These are phyloP conservation scores for Sporothrix dimorphospora DNA, from an alignment of 2,329 filamentous ascomycete genomes.

Conservation along the genomic window DNA sequence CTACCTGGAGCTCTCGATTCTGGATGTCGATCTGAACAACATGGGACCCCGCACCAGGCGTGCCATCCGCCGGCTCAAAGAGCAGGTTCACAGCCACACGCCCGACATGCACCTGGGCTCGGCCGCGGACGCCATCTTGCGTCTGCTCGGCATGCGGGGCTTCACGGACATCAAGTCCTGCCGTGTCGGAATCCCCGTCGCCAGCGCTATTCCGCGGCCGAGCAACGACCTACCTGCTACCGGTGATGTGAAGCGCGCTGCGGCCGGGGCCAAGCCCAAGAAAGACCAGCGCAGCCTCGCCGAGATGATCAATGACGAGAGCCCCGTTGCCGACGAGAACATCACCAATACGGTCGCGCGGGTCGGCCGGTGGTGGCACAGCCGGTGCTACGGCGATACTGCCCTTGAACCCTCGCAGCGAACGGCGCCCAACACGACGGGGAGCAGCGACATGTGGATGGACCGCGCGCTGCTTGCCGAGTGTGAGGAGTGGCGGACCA, in stretches of 20 bases:
- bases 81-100: slow-evolving; percentile 65
- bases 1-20: slow-evolving; percentile 75
- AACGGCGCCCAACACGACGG: slow-evolving; percentile 39
- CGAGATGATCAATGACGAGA: slow-evolving; percentile 73
- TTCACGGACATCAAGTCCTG: slow-evolving; percentile 76
- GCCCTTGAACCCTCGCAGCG: slow-evolving; percentile 47
- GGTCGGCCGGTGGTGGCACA: slow-evolving; percentile 97
- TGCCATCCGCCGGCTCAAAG: slow-evolving; percentile 71
- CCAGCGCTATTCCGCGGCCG: slow-evolving; percentile 49
- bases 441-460: slow-evolving; percentile 71
- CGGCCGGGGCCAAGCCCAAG: slow-evolving; percentile 37
- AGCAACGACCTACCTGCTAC: slow-evolving; percentile 29
- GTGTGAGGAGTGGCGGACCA: slow-evolving; percentile 84
- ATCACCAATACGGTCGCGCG: slow-evolving; percentile 93
- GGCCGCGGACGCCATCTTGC: slow-evolving; percentile 64
- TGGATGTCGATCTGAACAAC: slow-evolving; percentile 80
- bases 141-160: slow-evolving; percentile 67
- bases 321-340: slow-evolving; percentile 73
- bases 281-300: slow-evolving; percentile 62
- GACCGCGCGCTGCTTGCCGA: slow-evolving; percentile 76
- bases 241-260: background rate
- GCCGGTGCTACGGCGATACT: slow-evolving; percentile 81
- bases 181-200: slow-evolving; percentile 76
- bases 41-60: slow-evolving; percentile 75
- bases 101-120: slow-evolving; percentile 63